Evolutionary conservation across 1,139 yeast species (phyloP), one percentile per base, ranked within the genome.

Genomic region (Blastobotrys petasosporus): DNA sequence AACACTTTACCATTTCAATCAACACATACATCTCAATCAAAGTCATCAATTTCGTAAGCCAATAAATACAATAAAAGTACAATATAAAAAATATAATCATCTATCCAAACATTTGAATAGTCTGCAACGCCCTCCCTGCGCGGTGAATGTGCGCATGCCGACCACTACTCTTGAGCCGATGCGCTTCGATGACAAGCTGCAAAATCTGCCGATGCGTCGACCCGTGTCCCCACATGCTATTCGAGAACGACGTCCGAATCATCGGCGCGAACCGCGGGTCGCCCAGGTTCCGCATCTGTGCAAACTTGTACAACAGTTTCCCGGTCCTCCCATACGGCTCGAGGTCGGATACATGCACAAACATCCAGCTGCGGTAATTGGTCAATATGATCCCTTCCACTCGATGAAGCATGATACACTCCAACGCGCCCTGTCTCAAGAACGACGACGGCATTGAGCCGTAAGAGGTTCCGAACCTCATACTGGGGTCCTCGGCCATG

Each of bases 311-410:
- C 23, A 41, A 7, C 29, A 41, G 9, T 16, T 20, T 9, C 7
- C 20, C 17, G 11, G 32, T 17, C 3, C 16, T 13, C n/a, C 40
- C 40, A n/a, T n/a, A n/a, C n/a, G 40, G 40, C 36, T 41, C 45
- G 13, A 36, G 15, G 20, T 41, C 40, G 11, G 36, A 23, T 2
- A 41, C 16, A 36, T 41, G 45, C 16, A 41, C 36, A 41, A 36
- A 41, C 45, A 41, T 41, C 31, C 37, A 41, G 36, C 36, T 41
- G 9, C 40, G 30, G 20, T 23, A 37, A 31, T 41, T 17, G 2
- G 45, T 41, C 20, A 41, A 5, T 8, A 41, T 41, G 23, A 41
- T 17, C 1, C 45, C 45, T 41, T 41, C 45, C 12, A 41, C 45
- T 17, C 29, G n/a, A 20, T 41, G 36, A 6, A 30, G 17, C n/a